Percentiles rank a stretch among this genome's conserved stretches.
Evolutionary conservation across 2,329 filamentous ascomycete genomes (phyloP).

Genomic region (Ophiostoma montium): DNA sequence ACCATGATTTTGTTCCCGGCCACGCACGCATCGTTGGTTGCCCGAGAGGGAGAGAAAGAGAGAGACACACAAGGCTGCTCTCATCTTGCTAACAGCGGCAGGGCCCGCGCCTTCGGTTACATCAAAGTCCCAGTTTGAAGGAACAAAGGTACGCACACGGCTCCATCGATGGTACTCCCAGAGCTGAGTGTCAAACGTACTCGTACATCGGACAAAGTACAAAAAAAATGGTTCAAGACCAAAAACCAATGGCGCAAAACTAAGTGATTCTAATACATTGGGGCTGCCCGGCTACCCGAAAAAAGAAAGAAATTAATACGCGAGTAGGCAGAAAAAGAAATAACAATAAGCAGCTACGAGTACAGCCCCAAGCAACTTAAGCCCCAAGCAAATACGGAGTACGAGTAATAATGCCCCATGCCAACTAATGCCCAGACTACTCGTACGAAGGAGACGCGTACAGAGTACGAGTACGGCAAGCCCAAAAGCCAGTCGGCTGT

Average conservation of each 20-base stretch:
- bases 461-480: too few relatives aligned
- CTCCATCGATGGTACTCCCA: background rate
- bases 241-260: slow-evolving; percentile 4
- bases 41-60: too few relatives aligned
- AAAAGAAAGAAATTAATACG: background rate
- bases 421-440: too few relatives aligned
- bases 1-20: too few relatives aligned
- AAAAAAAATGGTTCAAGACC: background rate
- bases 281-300: background rate
- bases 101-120: slow-evolving; percentile 2
- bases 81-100: background rate
- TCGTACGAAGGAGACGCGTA: too few relatives aligned
- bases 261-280: background rate
- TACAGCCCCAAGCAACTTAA: too few relatives aligned
- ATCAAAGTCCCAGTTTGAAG: background rate
- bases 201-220: background rate
- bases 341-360: too few relatives aligned
- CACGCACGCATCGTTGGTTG: too few relatives aligned
- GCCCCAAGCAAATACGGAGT: background rate
- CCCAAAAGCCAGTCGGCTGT: too few relatives aligned
- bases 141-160: background rate
- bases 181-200: background rate
- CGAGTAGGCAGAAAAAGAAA: background rate
- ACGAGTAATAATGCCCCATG: background rate
- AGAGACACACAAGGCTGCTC: background rate